phyloP scores from a whole-genome alignment of 257 asterid genomes.

The Solanum virginianum region DNA sequence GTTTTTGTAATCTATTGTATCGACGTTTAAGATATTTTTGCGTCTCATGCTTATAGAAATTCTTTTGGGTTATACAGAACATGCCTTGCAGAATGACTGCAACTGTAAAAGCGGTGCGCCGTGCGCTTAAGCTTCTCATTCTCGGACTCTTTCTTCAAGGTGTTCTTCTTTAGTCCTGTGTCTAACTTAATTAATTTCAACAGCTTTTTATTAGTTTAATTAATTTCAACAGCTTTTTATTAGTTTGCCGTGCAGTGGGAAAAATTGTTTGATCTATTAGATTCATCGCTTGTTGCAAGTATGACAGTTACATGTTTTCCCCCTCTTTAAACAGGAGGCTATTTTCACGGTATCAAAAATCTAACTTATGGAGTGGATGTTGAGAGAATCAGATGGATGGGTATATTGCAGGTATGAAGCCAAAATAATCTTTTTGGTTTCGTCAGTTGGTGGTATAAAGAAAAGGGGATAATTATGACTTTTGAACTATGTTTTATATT shows the following conservation, averaged over 20 bases:
- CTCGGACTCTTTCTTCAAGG: conserved; percentile 66
- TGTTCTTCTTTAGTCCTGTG: conserved; percentile 3
- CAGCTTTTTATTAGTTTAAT: neutral
- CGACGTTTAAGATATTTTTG: neutral
- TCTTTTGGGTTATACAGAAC: conserved; percentile 20
- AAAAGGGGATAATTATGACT: neutral
- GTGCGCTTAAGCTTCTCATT: conserved; percentile 37
- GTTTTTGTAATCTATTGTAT: neutral
- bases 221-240: neutral
- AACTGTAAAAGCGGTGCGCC: conserved; percentile 29
- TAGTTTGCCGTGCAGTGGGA: neutral
- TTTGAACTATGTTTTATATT: neutral
- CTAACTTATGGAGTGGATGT: conserved; percentile 56
- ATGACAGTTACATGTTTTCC: neutral
- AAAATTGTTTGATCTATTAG: neutral
- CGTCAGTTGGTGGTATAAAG: neutral
- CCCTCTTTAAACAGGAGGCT: conserved; percentile 36
- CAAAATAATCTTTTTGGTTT: neutral
- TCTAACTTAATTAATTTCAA: neutral
- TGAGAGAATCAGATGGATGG: conserved; percentile 54
- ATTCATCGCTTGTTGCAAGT: neutral
- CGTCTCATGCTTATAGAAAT: neutral
- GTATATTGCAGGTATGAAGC: conserved; percentile 47
- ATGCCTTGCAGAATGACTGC: conserved; percentile 34
- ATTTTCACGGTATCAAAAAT: conserved; percentile 38